Percentiles rank a stretch among this genome's conserved stretches.
These are phyloP conservation scores for Nosema muscidifuracis DNA, from an alignment of 371 early-diverging fungal species.

Conservation along the genomic window DNA sequence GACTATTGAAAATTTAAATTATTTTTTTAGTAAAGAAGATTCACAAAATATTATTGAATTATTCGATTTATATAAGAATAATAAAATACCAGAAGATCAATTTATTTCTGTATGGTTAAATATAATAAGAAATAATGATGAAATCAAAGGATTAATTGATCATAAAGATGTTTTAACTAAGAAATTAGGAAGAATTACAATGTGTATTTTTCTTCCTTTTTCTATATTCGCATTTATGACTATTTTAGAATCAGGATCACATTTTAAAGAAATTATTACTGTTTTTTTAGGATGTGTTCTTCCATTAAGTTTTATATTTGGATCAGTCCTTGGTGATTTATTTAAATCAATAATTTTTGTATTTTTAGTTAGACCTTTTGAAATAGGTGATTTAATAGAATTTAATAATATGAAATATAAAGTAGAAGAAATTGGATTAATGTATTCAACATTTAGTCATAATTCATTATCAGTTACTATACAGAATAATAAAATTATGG, in stretches of 20 bases:
- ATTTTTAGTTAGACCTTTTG: conserved; percentile 57
- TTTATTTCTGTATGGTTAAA: background rate
- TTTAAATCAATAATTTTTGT: conserved; percentile 50
- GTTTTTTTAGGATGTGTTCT: background rate
- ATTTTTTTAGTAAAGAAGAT: background rate
- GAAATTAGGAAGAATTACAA: background rate
- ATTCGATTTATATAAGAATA: background rate
- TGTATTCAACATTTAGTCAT: conserved; percentile 38
- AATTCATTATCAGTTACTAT: conserved; percentile 19
- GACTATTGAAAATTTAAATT: background rate
- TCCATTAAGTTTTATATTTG: conserved; percentile 41
- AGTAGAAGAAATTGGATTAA: conserved; percentile 51
- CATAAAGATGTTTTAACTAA: background rate
- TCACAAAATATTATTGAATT: background rate
- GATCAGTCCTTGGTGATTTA: conserved; percentile 27
- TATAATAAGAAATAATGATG: background rate
- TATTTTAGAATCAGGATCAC: background rate
- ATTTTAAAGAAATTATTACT: background rate
- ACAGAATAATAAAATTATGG: conserved; percentile 41
- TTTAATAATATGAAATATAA: conserved; percentile 33
- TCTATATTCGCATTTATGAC: background rate
- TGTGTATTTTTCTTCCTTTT: background rate
- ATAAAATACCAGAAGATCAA: background rate
- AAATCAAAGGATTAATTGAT: background rate
- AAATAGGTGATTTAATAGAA: conserved; percentile 52